Evolutionary conservation across 2,329 filamentous ascomycete genomes (phyloP), one percentile per base, ranked within the genome.

Genomic region (Diaporthe nobilis): DNA sequence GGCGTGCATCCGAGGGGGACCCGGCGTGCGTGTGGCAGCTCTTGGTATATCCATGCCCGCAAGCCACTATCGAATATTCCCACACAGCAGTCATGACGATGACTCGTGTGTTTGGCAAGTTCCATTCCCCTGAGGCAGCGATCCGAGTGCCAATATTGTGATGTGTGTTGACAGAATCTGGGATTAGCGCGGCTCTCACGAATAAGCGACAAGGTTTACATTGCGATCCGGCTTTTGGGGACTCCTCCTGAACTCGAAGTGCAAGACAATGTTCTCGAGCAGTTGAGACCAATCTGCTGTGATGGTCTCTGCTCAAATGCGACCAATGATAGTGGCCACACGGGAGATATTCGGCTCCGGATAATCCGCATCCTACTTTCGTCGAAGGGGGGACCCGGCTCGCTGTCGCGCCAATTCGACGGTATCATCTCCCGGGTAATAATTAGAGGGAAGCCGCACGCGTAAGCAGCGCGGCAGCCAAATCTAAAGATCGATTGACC

Each of bases 11-110:
- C 65, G 65, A 49, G 34, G 34, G n/a, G n/a, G 49, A 12, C 65
- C 65, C 65, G 34, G 65, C 49, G 65, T 53, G 63, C 31, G 47
- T 68, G 47, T 68, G 65, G 65, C 65, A 68, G 44, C 6, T 49
- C 53, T 68, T 47, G 58, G 47, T 25, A 13, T 42, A 28, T 53
- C 65, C 65, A 68, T 53, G 47, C 28, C 28, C 47, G 37, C 47
- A 13, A 49, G 63, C 44, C 63, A 20, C 65, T 68, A 68, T 42
- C 22, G 47, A 53, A 68, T 4, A 53, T 25, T 12, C 22, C 13
- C 20, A 31, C 20, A 34, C 20, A 3, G 20, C n/a, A 13, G 39
- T 53, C 47, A 13, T 68, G 20, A 42, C 5, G 47, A 68, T 53
- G 65, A 68, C 47, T 68, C 47, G 65, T 60, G 31, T 61, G 60